phyloP scores from a whole-genome alignment of 441 rosid genomes.

The Pelargonium cotyledonis region DNA sequence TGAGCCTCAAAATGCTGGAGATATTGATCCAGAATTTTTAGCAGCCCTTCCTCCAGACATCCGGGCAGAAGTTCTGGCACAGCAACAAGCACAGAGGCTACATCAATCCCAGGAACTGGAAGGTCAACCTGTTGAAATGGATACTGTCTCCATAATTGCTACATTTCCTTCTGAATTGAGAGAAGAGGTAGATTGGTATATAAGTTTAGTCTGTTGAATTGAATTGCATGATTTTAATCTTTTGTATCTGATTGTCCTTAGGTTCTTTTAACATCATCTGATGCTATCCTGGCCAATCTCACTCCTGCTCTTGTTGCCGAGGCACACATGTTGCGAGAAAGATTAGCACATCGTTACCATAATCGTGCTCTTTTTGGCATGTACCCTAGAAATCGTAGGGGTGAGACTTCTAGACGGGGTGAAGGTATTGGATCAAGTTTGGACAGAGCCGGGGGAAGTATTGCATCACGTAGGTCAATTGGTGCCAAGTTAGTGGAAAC shows the following conservation, averaged over 20 bases:
- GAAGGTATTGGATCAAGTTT: constrained; percentile 68
- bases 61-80: constrained; percentile 92
- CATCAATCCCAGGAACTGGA: constrained; percentile 97
- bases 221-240: background rate
- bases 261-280: constrained; percentile 95
- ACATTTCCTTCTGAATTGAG: constrained; percentile 96
- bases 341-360: constrained; percentile 88
- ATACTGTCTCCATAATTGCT: constrained; percentile 94
- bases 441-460: constrained; percentile 52
- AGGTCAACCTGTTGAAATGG: constrained; percentile 99
- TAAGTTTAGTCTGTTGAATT: constrained; percentile 8
- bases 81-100: constrained; percentile 91
- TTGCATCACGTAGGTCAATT: constrained; percentile 58
- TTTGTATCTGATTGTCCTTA: constrained; percentile 26
- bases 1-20: constrained; percentile 70
- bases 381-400: constrained; percentile 94
- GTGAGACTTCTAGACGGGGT: constrained; percentile 86
- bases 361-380: constrained; percentile 83
- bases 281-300: constrained; percentile 95
- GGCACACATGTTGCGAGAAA: constrained; percentile 97
- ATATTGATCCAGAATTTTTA: constrained; percentile 97
- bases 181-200: constrained; percentile 64
- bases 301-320: constrained; percentile 99
- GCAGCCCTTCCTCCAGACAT: constrained; percentile 99
- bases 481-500: constrained; percentile 75